A percentile compares a stretch with the other conserved stretches of the same genome.
phyloP scores from a whole-genome alignment of 768 basidiomycete species.

The Boletus rubroflammeus region DNA sequence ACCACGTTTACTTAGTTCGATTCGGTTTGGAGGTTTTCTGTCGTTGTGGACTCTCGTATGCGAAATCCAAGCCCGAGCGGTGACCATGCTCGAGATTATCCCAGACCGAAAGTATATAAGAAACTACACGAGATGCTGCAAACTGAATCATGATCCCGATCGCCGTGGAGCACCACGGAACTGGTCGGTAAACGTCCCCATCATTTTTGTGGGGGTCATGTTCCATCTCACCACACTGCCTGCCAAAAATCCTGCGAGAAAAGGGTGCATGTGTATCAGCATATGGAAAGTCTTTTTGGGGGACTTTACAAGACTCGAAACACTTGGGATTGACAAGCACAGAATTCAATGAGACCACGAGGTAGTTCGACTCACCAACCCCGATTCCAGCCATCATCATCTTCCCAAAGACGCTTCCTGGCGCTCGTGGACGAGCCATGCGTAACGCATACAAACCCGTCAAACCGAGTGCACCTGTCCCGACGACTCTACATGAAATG shows the following conservation, averaged over 20 bases:
- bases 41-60: neutral
- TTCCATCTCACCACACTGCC: constrained; percentile 31
- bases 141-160: constrained; percentile 3
- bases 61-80: neutral
- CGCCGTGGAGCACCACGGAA: neutral
- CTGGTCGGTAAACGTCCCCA: constrained; percentile 13
- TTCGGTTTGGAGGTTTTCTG: no score
- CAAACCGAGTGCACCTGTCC: constrained; percentile 57
- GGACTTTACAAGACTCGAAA: neutral
- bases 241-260: constrained; percentile 24
- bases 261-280: constrained; percentile 7
- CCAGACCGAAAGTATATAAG: neutral
- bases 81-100: neutral
- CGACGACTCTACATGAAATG: constrained; percentile 68
- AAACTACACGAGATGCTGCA: neutral
- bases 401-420: constrained; percentile 59
- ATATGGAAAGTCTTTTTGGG: neutral
- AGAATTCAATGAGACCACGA: neutral
- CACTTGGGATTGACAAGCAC: neutral
- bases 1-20: neutral
- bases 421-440: constrained; percentile 58
- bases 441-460: constrained; percentile 67
- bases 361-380: constrained; percentile 42
- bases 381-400: constrained; percentile 60
- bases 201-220: constrained; percentile 26